These are phyloP conservation scores for Mycena vulgaris DNA, from an alignment of 768 basidiomycete species.

Conservation along the genomic window DNA sequence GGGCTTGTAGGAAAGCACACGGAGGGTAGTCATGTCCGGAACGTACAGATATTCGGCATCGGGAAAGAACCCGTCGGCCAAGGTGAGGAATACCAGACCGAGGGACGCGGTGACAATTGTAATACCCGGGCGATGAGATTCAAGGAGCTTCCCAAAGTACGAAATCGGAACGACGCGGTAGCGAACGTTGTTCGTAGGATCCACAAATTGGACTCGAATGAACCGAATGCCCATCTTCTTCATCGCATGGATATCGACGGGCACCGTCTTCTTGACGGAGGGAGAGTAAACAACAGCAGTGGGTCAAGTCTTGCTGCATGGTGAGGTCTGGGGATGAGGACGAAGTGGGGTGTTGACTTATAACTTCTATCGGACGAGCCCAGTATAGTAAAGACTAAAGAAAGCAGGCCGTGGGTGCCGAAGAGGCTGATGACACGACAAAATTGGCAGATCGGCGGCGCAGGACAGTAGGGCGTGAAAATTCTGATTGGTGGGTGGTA, in stretches of 20 bases:
- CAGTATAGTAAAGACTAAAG: too few relatives aligned
- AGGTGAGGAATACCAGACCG: constrained; percentile 64
- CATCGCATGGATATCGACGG: background rate
- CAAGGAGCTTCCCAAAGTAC: constrained; percentile 69
- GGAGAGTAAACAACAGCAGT: background rate
- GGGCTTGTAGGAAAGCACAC: constrained; percentile 68
- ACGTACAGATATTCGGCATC: constrained; percentile 68
- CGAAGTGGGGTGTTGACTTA: too few relatives aligned
- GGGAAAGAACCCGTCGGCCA: constrained; percentile 65
- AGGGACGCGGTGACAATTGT: constrained; percentile 61
- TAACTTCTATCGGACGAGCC: too few relatives aligned
- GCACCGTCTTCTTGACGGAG: background rate
- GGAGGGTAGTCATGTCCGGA: constrained; percentile 69
- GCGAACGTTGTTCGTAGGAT: constrained; percentile 71
- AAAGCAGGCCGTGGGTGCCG: too few relatives aligned
- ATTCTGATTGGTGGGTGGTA: too few relatives aligned
- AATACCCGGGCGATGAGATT: constrained; percentile 68
- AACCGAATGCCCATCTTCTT: constrained; percentile 45
- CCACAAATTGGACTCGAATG: constrained; percentile 78
- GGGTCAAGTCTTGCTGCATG: too few relatives aligned
- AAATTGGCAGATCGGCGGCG: too few relatives aligned
- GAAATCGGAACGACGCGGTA: constrained; percentile 71
- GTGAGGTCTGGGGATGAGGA: too few relatives aligned
- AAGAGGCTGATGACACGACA: too few relatives aligned
- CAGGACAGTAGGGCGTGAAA: too few relatives aligned